Evolutionary conservation across 306 rosid species (phyloP), one percentile per base, ranked within the genome.

Genomic region (Castanospermum australe): DNA sequence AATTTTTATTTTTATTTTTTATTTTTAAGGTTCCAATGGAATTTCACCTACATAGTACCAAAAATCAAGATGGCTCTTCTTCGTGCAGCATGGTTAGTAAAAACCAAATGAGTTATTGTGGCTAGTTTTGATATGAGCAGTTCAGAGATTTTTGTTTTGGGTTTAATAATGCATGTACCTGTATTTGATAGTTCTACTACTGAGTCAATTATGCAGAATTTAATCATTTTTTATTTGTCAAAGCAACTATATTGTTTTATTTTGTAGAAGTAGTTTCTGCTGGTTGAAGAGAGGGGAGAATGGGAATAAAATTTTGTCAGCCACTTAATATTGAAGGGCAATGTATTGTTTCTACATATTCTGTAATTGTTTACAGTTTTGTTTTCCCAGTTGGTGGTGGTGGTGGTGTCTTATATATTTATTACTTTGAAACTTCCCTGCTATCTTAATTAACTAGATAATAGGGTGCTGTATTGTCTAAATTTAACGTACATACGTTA

Each of bases 401-500:
- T 22, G n/a, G 15, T 56, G 63, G 35, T 7, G 41, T 33, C 22
- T 32, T 56, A 20, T 8, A 33, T 63, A 20, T 22, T 33, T 36
- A 62, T 30, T 65, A 38, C 42, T 39, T 77, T n/a, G 51, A 77
- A 66, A 30, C 73, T 76, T 64, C 28, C 30, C 28, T 50, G 36
- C 66, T 36, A 5, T 52, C 41, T 22, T 51, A 44, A 9, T n/a
- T 77, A 52, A 52, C 74, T 22, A 36, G 75, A 52, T 51, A 66
- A 35, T 39, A 66, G n/a, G 71, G 12, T 76, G 25, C 28, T 12
- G n/a, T 22, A 20, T 32, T 61, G 11, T 48, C 64, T 20, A 38
- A 76, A 48, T 8, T 50, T 32, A 51, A 65, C 39, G 9, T 15
- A 22, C 24, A 51, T 2, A 4, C 39, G n/a, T 33, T 66, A 33